phyloP scores from a whole-genome alignment of 78 protist genomes.

The Monocercomonoides exilis region DNA sequence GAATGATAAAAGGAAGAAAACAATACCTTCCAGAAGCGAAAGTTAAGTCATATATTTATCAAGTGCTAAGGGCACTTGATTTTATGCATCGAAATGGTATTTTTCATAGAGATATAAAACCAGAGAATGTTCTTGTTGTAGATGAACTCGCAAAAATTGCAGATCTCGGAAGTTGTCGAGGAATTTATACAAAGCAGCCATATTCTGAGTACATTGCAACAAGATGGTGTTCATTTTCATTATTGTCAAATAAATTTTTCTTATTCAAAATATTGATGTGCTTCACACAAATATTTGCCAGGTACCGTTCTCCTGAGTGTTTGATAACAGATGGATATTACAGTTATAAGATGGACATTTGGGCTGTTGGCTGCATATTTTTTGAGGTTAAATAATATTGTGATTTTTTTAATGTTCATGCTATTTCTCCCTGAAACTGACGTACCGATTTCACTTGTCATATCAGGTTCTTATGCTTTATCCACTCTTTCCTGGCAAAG shows the following conservation, averaged over 20 bases:
- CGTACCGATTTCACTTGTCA: conserved; percentile 50
- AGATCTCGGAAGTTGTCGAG: conserved; percentile 79
- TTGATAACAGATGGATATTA: conserved; percentile 79
- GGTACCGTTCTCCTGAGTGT: conserved; percentile 72
- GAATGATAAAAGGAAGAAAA: background rate
- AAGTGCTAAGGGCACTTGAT: conserved; percentile 56
- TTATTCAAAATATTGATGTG: background rate
- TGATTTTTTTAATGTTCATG: background rate
- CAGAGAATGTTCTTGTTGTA: conserved; percentile 72
- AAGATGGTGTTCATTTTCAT: conserved; percentile 65
- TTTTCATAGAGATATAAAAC: conserved; percentile 86
- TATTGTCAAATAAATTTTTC: background rate
- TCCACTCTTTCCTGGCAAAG: conserved; percentile 82
- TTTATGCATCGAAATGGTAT: conserved; percentile 72
- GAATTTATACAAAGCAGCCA: conserved; percentile 72
- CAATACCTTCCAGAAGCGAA: conserved; percentile 39
- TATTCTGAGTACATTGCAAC: conserved; percentile 84
- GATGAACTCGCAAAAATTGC: conserved; percentile 64
- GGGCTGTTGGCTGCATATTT: conserved; percentile 67
- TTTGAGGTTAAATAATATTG: too few relatives aligned
- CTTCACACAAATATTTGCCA: background rate
- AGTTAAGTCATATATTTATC: conserved; percentile 52
- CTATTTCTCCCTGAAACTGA: too few relatives aligned
- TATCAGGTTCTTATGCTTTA: conserved; percentile 57
- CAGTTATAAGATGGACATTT: conserved; percentile 78